Evolutionary conservation across 2,329 filamentous ascomycete species (phyloP).

Genomic region (Epichloe aotearoae): DNA sequence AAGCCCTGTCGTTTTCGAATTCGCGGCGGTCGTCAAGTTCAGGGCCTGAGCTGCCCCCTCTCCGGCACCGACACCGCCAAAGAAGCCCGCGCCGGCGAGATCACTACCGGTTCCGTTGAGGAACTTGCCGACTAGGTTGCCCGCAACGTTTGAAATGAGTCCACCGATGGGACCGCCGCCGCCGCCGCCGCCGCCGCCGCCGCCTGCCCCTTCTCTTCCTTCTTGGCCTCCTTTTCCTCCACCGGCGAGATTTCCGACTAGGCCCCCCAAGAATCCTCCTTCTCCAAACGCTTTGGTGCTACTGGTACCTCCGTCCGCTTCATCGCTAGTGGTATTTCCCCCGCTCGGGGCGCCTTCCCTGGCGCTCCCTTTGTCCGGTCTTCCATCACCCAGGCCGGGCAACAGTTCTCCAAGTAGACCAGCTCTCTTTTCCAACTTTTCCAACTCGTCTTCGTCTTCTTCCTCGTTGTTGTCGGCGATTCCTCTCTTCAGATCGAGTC

Average conservation of each 20-base stretch:
- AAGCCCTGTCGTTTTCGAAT: conserved; percentile 7
- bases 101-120: conserved; percentile 2
- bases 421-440: background rate
- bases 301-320: background rate
- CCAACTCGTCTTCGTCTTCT: background rate
- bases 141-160: conserved; percentile 3
- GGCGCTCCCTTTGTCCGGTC: no score
- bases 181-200: background rate
- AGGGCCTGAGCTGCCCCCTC: conserved; percentile 14
- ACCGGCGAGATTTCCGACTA: background rate
- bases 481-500: conserved; percentile 2
- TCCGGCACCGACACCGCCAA: conserved; percentile 14
- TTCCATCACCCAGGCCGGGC: no score
- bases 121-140: background rate
- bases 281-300: background rate
- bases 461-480: background rate
- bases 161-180: background rate
- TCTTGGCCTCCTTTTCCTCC: background rate
- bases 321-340: background rate
- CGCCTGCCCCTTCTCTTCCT: background rate
- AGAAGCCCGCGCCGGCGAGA: conserved; percentile 10
- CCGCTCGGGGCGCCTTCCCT: no score
- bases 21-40: conserved; percentile 8
- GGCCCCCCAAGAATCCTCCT: background rate
- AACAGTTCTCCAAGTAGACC: background rate